Percentiles rank a stretch among this genome's conserved stretches.
Conservation (phyloP, 2,329 filamentous ascomycete genomes). For the Didymella arachidicola region DNA sequence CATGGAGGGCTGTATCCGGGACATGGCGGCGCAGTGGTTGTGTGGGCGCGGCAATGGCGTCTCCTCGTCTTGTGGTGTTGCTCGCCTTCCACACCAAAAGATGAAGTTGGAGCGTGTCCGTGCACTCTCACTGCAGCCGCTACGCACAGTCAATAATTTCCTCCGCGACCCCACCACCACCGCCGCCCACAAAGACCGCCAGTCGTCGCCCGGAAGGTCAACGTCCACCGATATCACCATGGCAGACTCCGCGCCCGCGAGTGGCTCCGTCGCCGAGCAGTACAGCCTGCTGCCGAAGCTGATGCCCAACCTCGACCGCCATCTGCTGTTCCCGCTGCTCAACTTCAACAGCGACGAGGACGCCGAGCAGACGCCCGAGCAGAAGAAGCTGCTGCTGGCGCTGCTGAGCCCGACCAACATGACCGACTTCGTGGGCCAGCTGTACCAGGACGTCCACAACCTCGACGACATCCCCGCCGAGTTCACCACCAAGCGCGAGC, state of each 20-base stretch:
- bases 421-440: constrained; percentile 93
- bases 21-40: constrained; percentile 37
- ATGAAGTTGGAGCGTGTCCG: constrained; percentile 43
- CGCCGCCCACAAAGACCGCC: constrained; percentile 27
- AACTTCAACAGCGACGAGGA: constrained; percentile 88
- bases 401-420: constrained; percentile 98
- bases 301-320: constrained; percentile 90
- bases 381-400: constrained; percentile 88
- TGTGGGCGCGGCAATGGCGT: too few species aligned
- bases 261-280: constrained; percentile 67
- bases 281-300: constrained; percentile 87
- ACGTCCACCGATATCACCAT: constrained; percentile 20
- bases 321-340: constrained; percentile 94
- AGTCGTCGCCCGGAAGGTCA: constrained; percentile 16
- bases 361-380: constrained; percentile 75
- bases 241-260: constrained; percentile 43
- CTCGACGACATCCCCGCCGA: constrained; percentile 80
- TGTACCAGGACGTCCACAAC: constrained; percentile 89
- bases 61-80: constrained; percentile 14
- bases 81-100: constrained; percentile 38
- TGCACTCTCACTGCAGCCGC: constrained; percentile 16
- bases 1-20: constrained; percentile 46
- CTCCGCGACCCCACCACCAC: constrained; percentile 26
- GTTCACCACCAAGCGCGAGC: constrained; percentile 87
- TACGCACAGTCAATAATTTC: constrained; percentile 49